phyloP scores from a whole-genome alignment of 352 stramenopile genomes.

The Globisporangium radiosum region DNA sequence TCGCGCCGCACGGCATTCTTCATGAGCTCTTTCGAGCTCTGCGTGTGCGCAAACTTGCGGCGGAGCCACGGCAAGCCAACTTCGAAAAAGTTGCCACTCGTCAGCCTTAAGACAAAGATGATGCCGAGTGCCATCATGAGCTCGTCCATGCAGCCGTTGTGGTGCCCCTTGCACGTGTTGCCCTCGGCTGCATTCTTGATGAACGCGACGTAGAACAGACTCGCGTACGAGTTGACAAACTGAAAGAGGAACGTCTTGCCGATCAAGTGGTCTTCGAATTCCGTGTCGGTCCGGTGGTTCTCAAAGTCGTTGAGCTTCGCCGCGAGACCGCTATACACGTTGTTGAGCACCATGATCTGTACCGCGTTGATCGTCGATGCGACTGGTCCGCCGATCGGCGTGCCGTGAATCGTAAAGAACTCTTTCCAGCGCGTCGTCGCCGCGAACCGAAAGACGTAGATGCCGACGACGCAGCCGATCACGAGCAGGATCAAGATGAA shows the following conservation, averaged over 20 bases:
- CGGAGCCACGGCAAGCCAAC: slow-evolving; percentile 69
- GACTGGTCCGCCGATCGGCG: slow-evolving; percentile 37
- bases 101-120: slow-evolving; percentile 66
- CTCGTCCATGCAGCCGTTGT: slow-evolving; percentile 68
- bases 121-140: slow-evolving; percentile 70
- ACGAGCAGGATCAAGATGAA: slow-evolving; percentile 65
- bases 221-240: slow-evolving; percentile 81
- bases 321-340: slow-evolving; percentile 56
- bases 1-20: slow-evolving; percentile 31
- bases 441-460: slow-evolving; percentile 68
- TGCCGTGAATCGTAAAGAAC: slow-evolving; percentile 47
- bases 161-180: slow-evolving; percentile 32
- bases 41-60: slow-evolving; percentile 29
- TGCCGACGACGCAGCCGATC: slow-evolving; percentile 53
- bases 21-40: slow-evolving; percentile 18
- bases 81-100: slow-evolving; percentile 76
- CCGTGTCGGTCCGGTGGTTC: slow-evolving; percentile 96
- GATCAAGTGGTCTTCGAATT: slow-evolving; percentile 92
- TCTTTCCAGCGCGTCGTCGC: slow-evolving; percentile 48
- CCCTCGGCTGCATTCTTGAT: slow-evolving; percentile 60
- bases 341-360: slow-evolving; percentile 81
- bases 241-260: slow-evolving; percentile 80
- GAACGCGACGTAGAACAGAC: slow-evolving; percentile 84
- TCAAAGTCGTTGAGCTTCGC: slow-evolving; percentile 80
- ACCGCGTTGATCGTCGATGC: slow-evolving; percentile 74